Base-by-base conservation (phyloP, 768 basidiomycete genomes). In the Porphyrellus cyaneotinctus region DNA sequence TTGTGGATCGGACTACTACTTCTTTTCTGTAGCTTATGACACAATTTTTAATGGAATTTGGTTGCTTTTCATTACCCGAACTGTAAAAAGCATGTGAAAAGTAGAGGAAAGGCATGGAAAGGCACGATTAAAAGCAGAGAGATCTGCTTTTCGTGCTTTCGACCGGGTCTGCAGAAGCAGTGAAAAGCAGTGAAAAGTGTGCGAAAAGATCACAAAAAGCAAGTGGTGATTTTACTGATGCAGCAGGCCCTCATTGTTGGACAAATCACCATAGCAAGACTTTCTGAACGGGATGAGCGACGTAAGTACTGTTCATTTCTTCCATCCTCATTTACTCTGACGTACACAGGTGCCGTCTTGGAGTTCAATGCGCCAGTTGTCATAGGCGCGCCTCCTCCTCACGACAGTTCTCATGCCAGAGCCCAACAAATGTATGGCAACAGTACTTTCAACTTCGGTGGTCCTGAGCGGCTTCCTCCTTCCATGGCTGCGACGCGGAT, bases 401-500 rank as follows among this genome's bases (percentile, higher is more conserved):
- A 10, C 2, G 39, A 28, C n/a, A 47, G 52, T 12, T 4, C 0
- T 18, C 41, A 12, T 4, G 12, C 35, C 15, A 48, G 32, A 17
- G 52, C 47, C 26, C 41, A 14, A 28, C 47, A 48, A 32, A 53
- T 53, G 41, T 53, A 53, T 5, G 47, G 41, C 22, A 32, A 53
- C 38, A 10, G 33, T 7, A 37, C 35, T 3, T n/a, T 43, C 2
- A 47, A 53, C 23, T 43, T 43, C 5, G 28, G 17, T 11, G 47
- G 52, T 11, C 47, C 52, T 3, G 47, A 36, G 4, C 36, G 22
- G 1, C 47, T 53, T n/a, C 28, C 52, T 43, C 22, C 42, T 24
- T 38, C 15, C 8, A 32, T 2, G 11, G 42, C 23, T 9, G 52
- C 24, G 2, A 47, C 32, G 4, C 9, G 32, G 39, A 52, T 47